Percentiles rank a stretch among this genome's conserved stretches.
Conservation (phyloP, 2,329 filamentous ascomycete species). For the Cladophialophora exuberans region DNA sequence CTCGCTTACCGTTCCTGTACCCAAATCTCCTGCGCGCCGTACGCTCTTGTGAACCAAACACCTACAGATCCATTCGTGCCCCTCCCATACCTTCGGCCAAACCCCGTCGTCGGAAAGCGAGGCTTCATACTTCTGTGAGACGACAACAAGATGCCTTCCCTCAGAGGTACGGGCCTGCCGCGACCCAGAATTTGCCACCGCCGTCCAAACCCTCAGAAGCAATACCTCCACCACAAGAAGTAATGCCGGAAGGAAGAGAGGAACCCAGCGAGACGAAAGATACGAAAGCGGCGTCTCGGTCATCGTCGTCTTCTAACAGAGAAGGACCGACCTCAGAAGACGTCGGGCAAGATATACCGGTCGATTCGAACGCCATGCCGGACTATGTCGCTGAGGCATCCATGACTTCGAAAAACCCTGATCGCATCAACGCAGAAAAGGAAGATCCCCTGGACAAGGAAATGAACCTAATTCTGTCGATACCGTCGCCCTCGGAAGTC, state of each 20-base stretch:
- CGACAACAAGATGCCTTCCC: slow-evolving; percentile 45
- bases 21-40: slow-evolving; percentile 66
- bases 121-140: slow-evolving; percentile 43
- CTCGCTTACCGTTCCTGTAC: slow-evolving; percentile 69
- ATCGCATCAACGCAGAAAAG: slow-evolving; percentile 17
- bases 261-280: slow-evolving; percentile 17
- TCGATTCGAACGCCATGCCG: slow-evolving; percentile 23
- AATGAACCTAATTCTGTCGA: slow-evolving; percentile 47
- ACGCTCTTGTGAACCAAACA: slow-evolving; percentile 52
- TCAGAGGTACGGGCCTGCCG: slow-evolving; percentile 51
- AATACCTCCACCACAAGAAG: slow-evolving; percentile 11
- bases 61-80: slow-evolving; percentile 48
- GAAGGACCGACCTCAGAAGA: slow-evolving; percentile 13
- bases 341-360: slow-evolving; percentile 28
- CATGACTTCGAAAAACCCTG: slow-evolving; percentile 9
- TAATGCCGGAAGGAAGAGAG: too few relatives aligned
- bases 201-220: slow-evolving; percentile 37
- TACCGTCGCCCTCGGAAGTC: slow-evolving; percentile 42
- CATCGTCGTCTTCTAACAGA: slow-evolving; percentile 11
- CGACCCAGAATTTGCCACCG: slow-evolving; percentile 45
- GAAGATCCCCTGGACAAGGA: slow-evolving; percentile 26
- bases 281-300: slow-evolving; percentile 14
- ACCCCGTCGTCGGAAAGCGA: slow-evolving; percentile 36
- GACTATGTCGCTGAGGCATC: slow-evolving; percentile 26
- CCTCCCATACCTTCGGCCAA: slow-evolving; percentile 32